phyloP scores from a whole-genome alignment of 768 basidiomycete genomes.

The Scleroderma bovista region DNA sequence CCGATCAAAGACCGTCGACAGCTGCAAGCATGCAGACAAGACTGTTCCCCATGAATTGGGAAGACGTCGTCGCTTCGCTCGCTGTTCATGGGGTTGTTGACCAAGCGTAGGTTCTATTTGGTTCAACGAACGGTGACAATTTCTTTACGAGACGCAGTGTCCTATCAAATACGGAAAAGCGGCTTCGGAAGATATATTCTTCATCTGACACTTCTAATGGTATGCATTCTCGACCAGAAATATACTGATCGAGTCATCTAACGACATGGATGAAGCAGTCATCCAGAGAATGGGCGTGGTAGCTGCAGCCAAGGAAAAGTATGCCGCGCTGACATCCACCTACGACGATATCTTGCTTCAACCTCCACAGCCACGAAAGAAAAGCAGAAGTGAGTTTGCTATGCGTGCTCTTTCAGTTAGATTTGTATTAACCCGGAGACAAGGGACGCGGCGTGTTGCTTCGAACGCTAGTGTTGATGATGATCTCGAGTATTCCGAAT shows the following conservation, averaged over 20 bases:
- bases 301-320: slow-evolving; percentile 27
- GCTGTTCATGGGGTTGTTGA: slow-evolving; percentile 35
- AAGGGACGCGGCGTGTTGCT: no score
- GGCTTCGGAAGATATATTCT: slow-evolving; percentile 28
- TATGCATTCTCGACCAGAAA: slow-evolving; percentile 3
- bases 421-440: no score
- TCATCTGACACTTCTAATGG: slow-evolving; percentile 14
- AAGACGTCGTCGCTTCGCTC: slow-evolving; percentile 51
- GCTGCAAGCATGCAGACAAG: slow-evolving; percentile 62
- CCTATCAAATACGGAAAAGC: slow-evolving; percentile 21
- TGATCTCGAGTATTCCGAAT: no score
- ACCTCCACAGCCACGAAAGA: not conserved
- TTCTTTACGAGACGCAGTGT: slow-evolving; percentile 7
- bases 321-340: slow-evolving; percentile 28
- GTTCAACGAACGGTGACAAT: slow-evolving; percentile 2
- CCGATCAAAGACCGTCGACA: slow-evolving; percentile 49
- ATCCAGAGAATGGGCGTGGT: slow-evolving; percentile 9
- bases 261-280: slow-evolving; percentile 9
- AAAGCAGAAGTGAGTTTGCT: not conserved
- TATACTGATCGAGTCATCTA: not conserved
- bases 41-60: slow-evolving; percentile 57
- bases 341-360: not conserved
- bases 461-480: no score
- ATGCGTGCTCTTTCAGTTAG: not conserved
- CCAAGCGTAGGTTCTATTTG: slow-evolving; percentile 16